These are phyloP conservation scores for Dothiorella sarmentorum DNA, from an alignment of 2,329 filamentous ascomycete genomes.

Conservation along the genomic window DNA sequence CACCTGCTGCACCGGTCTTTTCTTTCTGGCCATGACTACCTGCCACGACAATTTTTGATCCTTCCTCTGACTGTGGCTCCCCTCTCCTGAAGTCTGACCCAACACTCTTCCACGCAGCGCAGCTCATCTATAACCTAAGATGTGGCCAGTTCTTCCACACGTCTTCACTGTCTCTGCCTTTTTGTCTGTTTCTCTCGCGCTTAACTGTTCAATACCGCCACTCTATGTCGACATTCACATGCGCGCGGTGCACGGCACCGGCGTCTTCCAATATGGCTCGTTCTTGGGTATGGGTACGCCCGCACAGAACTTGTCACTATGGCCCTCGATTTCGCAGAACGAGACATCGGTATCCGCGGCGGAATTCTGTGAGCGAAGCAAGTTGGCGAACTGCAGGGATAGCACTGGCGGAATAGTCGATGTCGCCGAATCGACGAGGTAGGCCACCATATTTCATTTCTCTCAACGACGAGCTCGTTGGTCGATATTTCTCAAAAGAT, in stretches of 20 bases:
- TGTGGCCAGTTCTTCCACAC: conserved; percentile 29
- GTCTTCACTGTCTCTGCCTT: conserved; percentile 34
- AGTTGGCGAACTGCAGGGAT: conserved; percentile 30
- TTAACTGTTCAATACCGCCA: conserved; percentile 37
- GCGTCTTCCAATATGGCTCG: conserved; percentile 42
- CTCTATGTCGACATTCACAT: conserved; percentile 46
- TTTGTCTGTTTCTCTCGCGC: conserved; percentile 34
- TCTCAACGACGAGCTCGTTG: neutral
- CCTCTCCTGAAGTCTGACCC: neutral
- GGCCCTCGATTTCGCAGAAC: conserved; percentile 42
- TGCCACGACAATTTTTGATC: neutral
- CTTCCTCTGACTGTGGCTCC: conserved; percentile 12
- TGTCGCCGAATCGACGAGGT: conserved; percentile 32
- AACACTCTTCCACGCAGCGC: neutral
- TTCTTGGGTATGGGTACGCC: conserved; percentile 44
- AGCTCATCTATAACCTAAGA: conserved; percentile 18
- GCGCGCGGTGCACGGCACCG: conserved; percentile 40
- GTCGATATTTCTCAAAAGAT: neutral
- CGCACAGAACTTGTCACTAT: conserved; percentile 44
- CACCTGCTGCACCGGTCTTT: neutral
- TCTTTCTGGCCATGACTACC: conserved; percentile 8
- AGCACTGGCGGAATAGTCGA: conserved; percentile 37
- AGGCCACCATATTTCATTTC: conserved; percentile 8
- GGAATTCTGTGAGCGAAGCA: conserved; percentile 36
- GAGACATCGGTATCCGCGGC: conserved; percentile 39